Evolutionary conservation across 1,284 basidiomycete species (phyloP).

Genomic region (Rhodotorula sp.): DNA sequence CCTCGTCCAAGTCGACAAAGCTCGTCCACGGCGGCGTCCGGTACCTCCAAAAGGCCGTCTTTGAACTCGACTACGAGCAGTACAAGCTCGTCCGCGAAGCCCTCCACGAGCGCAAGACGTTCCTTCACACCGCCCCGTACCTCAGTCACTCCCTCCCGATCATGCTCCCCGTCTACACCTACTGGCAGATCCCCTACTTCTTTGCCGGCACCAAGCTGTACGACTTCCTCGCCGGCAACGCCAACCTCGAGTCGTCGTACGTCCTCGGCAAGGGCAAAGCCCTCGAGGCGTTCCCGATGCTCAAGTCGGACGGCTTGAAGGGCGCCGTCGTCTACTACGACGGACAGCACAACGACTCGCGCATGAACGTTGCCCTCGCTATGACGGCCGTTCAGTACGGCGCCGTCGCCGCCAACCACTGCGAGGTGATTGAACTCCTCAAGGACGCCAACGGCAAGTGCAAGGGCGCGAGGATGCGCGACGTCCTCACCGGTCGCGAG

Average conservation of each 20-base stretch:
- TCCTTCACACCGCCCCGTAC: constrained; percentile 94
- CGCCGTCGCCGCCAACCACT: constrained; percentile 85
- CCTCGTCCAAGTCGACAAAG: constrained; percentile 96
- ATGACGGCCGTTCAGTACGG: constrained; percentile 94
- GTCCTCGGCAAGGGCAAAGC: constrained; percentile 92
- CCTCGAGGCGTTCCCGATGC: constrained; percentile 92
- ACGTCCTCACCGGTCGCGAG: constrained; percentile 78
- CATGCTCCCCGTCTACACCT: constrained; percentile 90
- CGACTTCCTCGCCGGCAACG: constrained; percentile 88
- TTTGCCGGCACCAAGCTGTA: constrained; percentile 96
- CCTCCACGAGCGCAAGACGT: constrained; percentile 86
- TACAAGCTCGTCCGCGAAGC: constrained; percentile 90
- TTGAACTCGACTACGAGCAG: constrained; percentile 85
- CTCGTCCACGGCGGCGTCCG: constrained; percentile 96
- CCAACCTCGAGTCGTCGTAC: constrained; percentile 96
- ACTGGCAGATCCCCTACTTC: constrained; percentile 95
- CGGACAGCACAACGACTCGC: constrained; percentile 96
- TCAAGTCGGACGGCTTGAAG: constrained; percentile 87
- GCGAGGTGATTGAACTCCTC: constrained; percentile 76
- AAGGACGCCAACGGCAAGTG: constrained; percentile 60
- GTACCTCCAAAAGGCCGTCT: constrained; percentile 93
- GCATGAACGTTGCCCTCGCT: constrained; percentile 94
- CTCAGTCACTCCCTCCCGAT: constrained; percentile 88
- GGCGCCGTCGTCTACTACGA: constrained; percentile 98
- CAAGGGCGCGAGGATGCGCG: constrained; percentile 73